Evolutionary conservation across 495 filamentous ascomycete genomes (phyloP).

Genomic region (Aspergillus ostianus): DNA sequence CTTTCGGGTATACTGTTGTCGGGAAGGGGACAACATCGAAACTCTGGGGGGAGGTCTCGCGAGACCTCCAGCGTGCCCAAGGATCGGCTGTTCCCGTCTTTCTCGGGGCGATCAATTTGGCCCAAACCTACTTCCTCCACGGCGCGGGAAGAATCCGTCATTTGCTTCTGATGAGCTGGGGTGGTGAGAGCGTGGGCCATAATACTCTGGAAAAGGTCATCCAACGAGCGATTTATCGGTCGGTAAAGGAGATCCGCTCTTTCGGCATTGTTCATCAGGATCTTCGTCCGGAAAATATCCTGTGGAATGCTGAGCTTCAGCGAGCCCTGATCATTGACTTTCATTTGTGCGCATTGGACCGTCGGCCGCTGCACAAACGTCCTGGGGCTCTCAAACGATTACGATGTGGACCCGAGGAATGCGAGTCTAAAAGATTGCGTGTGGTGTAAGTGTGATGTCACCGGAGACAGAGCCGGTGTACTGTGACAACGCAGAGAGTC

Average conservation of each 20-base stretch:
- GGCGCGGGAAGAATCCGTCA: slow-evolving; percentile 40
- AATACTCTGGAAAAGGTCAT: slow-evolving; percentile 4
- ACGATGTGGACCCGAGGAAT: too few species aligned
- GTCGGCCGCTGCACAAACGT: too few species aligned
- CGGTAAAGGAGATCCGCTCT: slow-evolving; percentile 20
- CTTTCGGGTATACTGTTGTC: slow-evolving; percentile 47
- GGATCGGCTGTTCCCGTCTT: slow-evolving; percentile 42
- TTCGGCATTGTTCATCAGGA: slow-evolving; percentile 24
- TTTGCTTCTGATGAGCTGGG: slow-evolving; percentile 50
- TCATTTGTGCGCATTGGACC: too few species aligned
- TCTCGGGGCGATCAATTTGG: slow-evolving; percentile 44
- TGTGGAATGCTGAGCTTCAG: slow-evolving; percentile 31
- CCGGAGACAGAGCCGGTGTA: too few species aligned
- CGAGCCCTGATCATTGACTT: slow-evolving; percentile 34
- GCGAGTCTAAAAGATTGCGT: too few species aligned
- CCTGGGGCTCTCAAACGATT: too few species aligned
- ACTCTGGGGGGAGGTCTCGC: slow-evolving; percentile 35
- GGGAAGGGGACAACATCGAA: slow-evolving; percentile 43
- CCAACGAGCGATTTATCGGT: slow-evolving; percentile 12
- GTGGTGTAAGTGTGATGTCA: too few species aligned
- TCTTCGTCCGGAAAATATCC: slow-evolving; percentile 26
- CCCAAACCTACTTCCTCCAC: slow-evolving; percentile 36
- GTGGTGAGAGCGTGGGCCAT: slow-evolving; percentile 24
- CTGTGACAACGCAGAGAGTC: too few species aligned
- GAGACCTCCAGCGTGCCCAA: slow-evolving; percentile 40